These are phyloP conservation scores for Schizonepeta tenuifolia DNA, from an alignment of 257 asterid genomes.

Conservation along the genomic window DNA sequence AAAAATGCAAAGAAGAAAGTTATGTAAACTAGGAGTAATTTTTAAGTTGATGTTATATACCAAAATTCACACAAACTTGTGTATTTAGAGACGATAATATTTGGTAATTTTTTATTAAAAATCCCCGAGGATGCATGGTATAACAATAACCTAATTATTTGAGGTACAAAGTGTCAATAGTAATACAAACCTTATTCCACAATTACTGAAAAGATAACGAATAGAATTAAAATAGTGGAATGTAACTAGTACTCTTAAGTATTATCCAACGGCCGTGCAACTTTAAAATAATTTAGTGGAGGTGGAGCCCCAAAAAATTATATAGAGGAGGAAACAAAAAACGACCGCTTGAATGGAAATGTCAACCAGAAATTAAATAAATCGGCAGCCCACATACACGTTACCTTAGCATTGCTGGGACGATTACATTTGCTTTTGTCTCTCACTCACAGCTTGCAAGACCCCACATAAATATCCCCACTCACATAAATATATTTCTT, in stretches of 20 bases:
- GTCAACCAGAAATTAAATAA: constrained; percentile 39
- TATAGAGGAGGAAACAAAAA: neutral
- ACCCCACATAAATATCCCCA: constrained; percentile 34
- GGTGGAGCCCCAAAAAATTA: constrained; percentile 27
- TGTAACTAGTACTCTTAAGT: neutral
- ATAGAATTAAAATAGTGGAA: neutral
- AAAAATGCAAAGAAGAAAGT: too few relatives aligned
- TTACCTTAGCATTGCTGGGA: constrained; percentile 3
- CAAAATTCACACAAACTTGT: too few relatives aligned
- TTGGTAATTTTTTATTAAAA: too few relatives aligned
- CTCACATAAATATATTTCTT: neutral
- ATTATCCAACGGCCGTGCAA: constrained; percentile 26
- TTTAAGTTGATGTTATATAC: too few relatives aligned
- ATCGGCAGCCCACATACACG: constrained; percentile 33
- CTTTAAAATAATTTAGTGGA: constrained; percentile 30
- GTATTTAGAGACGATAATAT: too few relatives aligned
- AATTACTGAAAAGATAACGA: neutral
- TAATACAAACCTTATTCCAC: too few relatives aligned
- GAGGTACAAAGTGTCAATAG: too few relatives aligned
- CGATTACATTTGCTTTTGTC: constrained; percentile 22
- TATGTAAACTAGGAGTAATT: too few relatives aligned
- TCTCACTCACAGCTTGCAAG: constrained; percentile 32
- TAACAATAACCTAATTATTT: too few relatives aligned
- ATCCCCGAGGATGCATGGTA: too few relatives aligned
- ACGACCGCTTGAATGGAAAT: constrained; percentile 24